A percentile compares a stretch with the other conserved stretches of the same genome.
Conservation (phyloP, 805 yeast genomes). For the Saturnispora sanitii region DNA sequence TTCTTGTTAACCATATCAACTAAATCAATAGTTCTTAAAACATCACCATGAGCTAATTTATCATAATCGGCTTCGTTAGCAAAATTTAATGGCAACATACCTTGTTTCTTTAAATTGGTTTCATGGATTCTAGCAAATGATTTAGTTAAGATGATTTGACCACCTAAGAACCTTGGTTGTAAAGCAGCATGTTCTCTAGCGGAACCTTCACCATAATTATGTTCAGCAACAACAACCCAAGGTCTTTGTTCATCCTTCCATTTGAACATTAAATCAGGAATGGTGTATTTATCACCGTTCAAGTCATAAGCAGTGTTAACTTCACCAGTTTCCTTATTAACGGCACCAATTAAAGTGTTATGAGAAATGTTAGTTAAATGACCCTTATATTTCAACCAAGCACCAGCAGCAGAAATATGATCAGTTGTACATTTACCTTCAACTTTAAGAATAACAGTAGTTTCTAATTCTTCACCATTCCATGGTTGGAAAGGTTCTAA, state of each 20-base stretch:
- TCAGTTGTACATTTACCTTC: slow-evolving; percentile 98
- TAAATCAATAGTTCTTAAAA: slow-evolving; percentile 63
- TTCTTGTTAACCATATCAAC: slow-evolving; percentile 66
- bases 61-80: slow-evolving; percentile 88
- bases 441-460: slow-evolving; percentile 75
- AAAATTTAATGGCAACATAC: slow-evolving; percentile 90
- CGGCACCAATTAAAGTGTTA: slow-evolving; percentile 94
- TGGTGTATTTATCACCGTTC: slow-evolving; percentile 66
- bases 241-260: slow-evolving; percentile 82
- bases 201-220: slow-evolving; percentile 98
- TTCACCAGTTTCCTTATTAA: slow-evolving; percentile 93
- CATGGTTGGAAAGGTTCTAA: slow-evolving; percentile 83
- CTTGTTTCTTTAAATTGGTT: slow-evolving; percentile 96
- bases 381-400: slow-evolving; percentile 97
- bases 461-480: slow-evolving; percentile 73
- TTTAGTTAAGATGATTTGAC: slow-evolving; percentile 77
- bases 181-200: slow-evolving; percentile 99
- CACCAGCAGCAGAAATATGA: slow-evolving; percentile 98
- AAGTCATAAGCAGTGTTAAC: slow-evolving; percentile 84
- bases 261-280: slow-evolving; percentile 94
- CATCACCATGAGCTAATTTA: slow-evolving; percentile 64
- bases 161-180: slow-evolving; percentile 91
- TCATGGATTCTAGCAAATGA: slow-evolving; percentile 98
- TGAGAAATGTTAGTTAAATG: slow-evolving; percentile 92
- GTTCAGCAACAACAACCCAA: slow-evolving; percentile 96